Evolutionary conservation across 768 basidiomycete species (phyloP).

Genomic region (Lentinula raphanica): DNA sequence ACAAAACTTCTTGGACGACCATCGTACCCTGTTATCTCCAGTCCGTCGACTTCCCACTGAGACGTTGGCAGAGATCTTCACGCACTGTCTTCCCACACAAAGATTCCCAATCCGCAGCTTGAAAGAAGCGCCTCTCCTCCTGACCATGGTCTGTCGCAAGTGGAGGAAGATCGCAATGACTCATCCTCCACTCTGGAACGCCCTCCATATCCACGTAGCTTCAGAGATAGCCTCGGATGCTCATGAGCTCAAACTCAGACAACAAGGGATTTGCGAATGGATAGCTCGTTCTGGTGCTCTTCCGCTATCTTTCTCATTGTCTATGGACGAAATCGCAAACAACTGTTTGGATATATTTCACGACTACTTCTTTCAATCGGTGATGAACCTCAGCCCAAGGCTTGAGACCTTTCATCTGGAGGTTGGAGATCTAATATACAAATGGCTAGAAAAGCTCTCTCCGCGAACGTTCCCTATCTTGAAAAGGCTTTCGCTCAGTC

Average conservation of each 20-base stretch:
- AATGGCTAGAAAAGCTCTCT: no score
- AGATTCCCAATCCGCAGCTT: constrained; percentile 14
- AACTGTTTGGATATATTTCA: no score
- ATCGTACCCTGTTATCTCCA: constrained; percentile 19
- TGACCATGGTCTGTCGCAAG: constrained; percentile 20
- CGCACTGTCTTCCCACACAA: constrained; percentile 18
- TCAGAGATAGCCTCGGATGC: neutral
- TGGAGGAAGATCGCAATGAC: constrained; percentile 23
- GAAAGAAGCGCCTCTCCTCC: constrained; percentile 17
- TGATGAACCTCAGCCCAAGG: no score
- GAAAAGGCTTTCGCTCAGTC: no score
- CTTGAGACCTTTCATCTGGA: no score
- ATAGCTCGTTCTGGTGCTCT: neutral
- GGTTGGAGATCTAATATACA: no score
- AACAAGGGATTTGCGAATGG: neutral
- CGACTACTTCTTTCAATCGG: no score
- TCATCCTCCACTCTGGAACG: constrained; percentile 23
- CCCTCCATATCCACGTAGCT: constrained; percentile 9
- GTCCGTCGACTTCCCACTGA: constrained; percentile 20
- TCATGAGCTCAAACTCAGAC: neutral
- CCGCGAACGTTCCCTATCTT: no score
- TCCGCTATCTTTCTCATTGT: neutral
- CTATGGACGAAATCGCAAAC: no score
- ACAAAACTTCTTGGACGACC: constrained; percentile 10
- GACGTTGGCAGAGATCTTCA: constrained; percentile 21